Base-by-base conservation (phyloP, 1,284 basidiomycete species). In the Rhodotorula sp. region DNA sequence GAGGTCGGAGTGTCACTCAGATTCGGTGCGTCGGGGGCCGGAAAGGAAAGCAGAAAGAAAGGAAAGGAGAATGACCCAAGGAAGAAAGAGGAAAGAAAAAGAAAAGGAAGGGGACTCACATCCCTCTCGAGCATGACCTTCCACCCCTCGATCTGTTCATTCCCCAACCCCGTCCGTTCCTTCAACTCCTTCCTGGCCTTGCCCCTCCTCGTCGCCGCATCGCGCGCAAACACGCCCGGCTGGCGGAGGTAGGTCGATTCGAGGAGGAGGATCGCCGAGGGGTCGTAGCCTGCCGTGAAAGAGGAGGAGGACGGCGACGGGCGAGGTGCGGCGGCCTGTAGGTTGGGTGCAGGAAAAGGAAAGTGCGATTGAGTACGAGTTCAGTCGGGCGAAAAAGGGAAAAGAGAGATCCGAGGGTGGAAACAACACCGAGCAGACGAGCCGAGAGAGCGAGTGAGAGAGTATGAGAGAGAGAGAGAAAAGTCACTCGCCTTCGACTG, bases 61-160 rank as follows among this genome's bases (percentile, higher is more conserved):
- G 31, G 31, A 34, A 6, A 34, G 31, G n/a, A n/a, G n/a, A n/a
- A n/a, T n/a, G n/a, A n/a, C n/a, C n/a, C 46, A 64, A 31, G 57
- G n/a, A 26, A 51, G 52, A 12, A 48, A 54, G 58, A 54, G 58
- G 39, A 43, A 43, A 39, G 39, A 3, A 2, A 14, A 43, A 60
- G 34, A 29, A 60, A 64, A 26, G 65, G 63, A 62, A 29, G 29
- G 20, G 3, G 49, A 83, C 89, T 76, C 79, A 93, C 92, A 77
- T 92, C 88, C 77, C 88, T 83, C 70, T 95, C 92, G 64, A 95
- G 82, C 90, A 94, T 92, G 67, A 90, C 87, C 69, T 81, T 85
- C 92, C 92, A 95, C 0, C 92, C 92, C 80, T 95, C 92, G 46
- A 94, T 87, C 79, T 93, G 91, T 75, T 89, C 88, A 79, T 95